Base-by-base conservation (phyloP, 768 basidiomycete species). In the Neoboletus subvelutipes region DNA sequence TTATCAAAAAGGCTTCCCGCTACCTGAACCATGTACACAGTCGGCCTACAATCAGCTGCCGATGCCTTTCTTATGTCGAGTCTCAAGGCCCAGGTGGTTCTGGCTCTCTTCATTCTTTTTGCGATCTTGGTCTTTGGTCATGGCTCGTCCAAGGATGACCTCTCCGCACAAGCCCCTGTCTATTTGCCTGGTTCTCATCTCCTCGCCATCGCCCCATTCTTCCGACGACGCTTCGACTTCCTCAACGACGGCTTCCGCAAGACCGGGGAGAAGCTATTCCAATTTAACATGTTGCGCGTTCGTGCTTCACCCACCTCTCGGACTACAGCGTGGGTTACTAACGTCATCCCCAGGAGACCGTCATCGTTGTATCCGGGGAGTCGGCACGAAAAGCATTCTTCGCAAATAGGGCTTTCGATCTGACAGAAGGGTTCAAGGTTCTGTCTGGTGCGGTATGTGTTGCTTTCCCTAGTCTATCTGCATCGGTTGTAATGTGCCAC, bases 401-500 rank as follows among this genome's bases (percentile, higher is more conserved):
- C 64, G 78, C 79, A 3, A 82, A 86, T 54, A 84, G 83, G 71
- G 81, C 81, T 22, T 81, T 92, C 59, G 87, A 90, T 71, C 80
- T 92, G 50, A 85, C 84, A 41, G 87, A 89, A 75, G 89, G 88
- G 6, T 91, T 89, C 77, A 87, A 84, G 65, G 81, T 88, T 65
- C 79, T 92, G 58, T 88, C 87, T 49, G 89, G 88, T 50, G 88
- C 86, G 54, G 89, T 90, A 69, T 61, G 86, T 82, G 20, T 34
- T 22, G 29, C 20, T 26, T 51, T 50, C 31, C 28, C 9, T 51
- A 39, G 57, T 56, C 50, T 55, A 51, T 57, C 65, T 37, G 57
- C 54, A 47, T 56, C 29, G 47, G 65, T 58, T 57, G 47, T 61
- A 63, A 59, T 8, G 17, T 49, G 52, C 54, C 29, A 52, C 45